Percentiles rank a stretch among this genome's conserved stretches.
Conservation (phyloP, 75 land plant genomes). For the Azolla pinnata region DNA sequence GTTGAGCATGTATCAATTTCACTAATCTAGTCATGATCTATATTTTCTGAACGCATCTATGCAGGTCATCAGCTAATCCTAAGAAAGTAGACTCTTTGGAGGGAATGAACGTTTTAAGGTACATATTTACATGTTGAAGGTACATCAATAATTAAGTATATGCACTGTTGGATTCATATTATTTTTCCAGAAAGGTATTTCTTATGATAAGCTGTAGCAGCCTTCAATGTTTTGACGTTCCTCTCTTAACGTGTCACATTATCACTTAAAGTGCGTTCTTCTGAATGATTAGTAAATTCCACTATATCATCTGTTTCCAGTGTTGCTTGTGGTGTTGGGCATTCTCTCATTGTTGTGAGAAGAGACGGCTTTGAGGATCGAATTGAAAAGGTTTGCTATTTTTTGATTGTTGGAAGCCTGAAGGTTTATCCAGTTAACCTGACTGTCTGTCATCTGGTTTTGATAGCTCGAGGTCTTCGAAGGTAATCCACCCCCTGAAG, state of each 20-base stretch:
- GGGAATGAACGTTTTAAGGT: conserved; percentile 80
- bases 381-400: conserved; percentile 60
- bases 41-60: too few relatives aligned
- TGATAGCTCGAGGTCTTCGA: too few relatives aligned
- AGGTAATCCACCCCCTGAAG: too few relatives aligned
- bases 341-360: conserved; percentile 68
- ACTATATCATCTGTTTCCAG: conserved; percentile 20
- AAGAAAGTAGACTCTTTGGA: conserved; percentile 88
- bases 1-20: neutral
- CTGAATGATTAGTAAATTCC: conserved; percentile 3
- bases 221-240: too few relatives aligned
- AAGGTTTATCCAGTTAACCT: neutral
- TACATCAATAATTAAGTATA: too few relatives aligned
- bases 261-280: neutral
- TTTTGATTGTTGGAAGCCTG: neutral
- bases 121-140: too few relatives aligned
- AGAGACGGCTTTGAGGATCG: conserved; percentile 50
- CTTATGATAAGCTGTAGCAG: too few relatives aligned
- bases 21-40: neutral
- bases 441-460: too few relatives aligned
- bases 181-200: too few relatives aligned
- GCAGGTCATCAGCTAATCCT: conserved; percentile 88
- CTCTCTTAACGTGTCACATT: too few relatives aligned
- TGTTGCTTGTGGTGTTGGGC: conserved; percentile 80
- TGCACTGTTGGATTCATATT: too few relatives aligned